Evolutionary conservation across 1,284 basidiomycete species (phyloP).

Genomic region (Neolentinus lepideus): DNA sequence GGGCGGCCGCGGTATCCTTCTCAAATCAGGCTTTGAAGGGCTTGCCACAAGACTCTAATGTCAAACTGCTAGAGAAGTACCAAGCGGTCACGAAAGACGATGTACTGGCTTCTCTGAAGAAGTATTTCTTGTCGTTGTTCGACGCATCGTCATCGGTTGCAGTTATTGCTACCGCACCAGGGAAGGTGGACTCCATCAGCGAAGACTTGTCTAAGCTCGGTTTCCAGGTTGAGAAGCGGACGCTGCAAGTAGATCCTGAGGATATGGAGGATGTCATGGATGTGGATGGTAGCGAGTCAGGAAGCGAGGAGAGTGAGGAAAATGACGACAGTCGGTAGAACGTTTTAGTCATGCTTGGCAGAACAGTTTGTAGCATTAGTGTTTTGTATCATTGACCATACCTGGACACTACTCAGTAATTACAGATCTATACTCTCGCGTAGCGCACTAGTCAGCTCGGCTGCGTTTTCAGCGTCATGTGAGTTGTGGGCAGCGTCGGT

Average conservation of each 20-base stretch:
- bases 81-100: slow-evolving; percentile 76
- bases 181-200: slow-evolving; percentile 72
- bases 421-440: background rate
- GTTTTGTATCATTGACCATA: background rate
- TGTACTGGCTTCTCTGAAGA: slow-evolving; percentile 61
- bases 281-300: slow-evolving; percentile 21
- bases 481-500: slow-evolving; percentile 7
- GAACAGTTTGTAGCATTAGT: slow-evolving; percentile 1
- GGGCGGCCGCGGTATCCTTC: slow-evolving; percentile 78
- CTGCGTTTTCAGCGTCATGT: background rate
- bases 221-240: slow-evolving; percentile 72
- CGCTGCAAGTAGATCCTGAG: slow-evolving; percentile 57
- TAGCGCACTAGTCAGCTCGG: background rate
- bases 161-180: slow-evolving; percentile 77
- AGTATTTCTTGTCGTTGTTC: slow-evolving; percentile 87
- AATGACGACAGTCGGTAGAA: background rate
- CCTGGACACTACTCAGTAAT: background rate
- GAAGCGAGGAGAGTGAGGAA: slow-evolving; percentile 3
- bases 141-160: slow-evolving; percentile 72
- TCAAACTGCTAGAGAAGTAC: slow-evolving; percentile 72
- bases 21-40: slow-evolving; percentile 83
- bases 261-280: slow-evolving; percentile 27
- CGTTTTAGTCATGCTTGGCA: background rate
- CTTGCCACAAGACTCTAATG: slow-evolving; percentile 65
- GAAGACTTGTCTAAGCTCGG: slow-evolving; percentile 61